Percentiles rank a stretch among this genome's conserved stretches.
These are phyloP conservation scores for Lactuca sativa DNA, from an alignment of 129 eudicot genomes.

Conservation along the genomic window DNA sequence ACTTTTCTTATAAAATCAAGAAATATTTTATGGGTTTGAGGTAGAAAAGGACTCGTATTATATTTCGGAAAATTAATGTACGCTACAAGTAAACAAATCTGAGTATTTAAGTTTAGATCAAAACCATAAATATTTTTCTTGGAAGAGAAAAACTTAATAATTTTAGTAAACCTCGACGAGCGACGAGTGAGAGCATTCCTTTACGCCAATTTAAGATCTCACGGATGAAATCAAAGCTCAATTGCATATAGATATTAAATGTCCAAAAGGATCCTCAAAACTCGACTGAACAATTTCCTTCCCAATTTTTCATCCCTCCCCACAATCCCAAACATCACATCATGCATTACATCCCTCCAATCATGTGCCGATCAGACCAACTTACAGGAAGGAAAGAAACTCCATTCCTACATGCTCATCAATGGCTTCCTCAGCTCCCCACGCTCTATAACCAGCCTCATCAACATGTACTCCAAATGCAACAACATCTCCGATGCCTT, in stretches of 20 bases:
- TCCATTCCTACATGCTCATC: slow-evolving; percentile 62
- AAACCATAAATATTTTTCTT: too few relatives aligned
- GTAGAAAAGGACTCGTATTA: too few relatives aligned
- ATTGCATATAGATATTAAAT: not conserved
- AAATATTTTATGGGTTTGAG: too few relatives aligned
- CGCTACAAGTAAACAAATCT: too few relatives aligned
- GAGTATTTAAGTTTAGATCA: too few relatives aligned
- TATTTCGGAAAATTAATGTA: too few relatives aligned
- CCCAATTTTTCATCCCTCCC: slow-evolving; percentile 14
- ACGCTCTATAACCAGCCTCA: slow-evolving; percentile 65
- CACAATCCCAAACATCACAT: slow-evolving; percentile 19
- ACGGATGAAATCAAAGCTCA: not conserved
- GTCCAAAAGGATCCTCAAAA: slow-evolving; percentile 21
- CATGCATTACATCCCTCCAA: slow-evolving; percentile 55
- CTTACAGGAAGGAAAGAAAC: slow-evolving; percentile 45
- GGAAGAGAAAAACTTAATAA: too few relatives aligned
- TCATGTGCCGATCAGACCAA: slow-evolving; percentile 46
- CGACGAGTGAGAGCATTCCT: too few relatives aligned
- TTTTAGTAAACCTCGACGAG: too few relatives aligned
- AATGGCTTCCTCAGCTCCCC: slow-evolving; percentile 55
- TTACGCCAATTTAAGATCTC: too few relatives aligned
- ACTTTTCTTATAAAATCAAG: too few relatives aligned
- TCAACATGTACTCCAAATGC: slow-evolving; percentile 88
- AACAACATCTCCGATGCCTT: slow-evolving; percentile 47
- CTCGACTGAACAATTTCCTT: slow-evolving; percentile 5